Evolutionary conservation across 371 early-diverging fungal genomes (phyloP).

Genomic region (Circinella umbellata): DNA sequence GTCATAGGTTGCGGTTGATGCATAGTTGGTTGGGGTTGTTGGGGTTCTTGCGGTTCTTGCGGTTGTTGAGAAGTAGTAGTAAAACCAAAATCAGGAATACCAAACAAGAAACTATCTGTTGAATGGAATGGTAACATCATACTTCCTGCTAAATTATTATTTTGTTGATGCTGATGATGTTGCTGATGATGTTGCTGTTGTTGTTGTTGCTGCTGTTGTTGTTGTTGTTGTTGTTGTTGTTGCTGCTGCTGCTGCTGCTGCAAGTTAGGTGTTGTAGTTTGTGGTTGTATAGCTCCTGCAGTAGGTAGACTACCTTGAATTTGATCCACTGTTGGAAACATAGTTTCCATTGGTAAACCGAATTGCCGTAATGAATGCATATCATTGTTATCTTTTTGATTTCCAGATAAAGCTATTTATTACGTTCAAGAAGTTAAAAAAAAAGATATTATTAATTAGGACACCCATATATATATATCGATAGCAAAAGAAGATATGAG

Average conservation of each 20-base stretch:
- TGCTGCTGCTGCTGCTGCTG: conserved; percentile 10
- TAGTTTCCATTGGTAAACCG: conserved; percentile 33
- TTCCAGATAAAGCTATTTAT: neutral
- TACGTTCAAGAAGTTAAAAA: neutral
- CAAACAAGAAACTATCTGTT: conserved; percentile 19
- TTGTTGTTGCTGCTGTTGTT: conserved; percentile 18
- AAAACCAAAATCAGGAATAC: conserved; percentile 20
- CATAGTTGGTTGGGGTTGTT: too few species aligned
- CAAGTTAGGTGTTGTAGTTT: neutral
- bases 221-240: too few species aligned
- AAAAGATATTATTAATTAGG: neutral
- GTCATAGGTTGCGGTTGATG: conserved; percentile 6
- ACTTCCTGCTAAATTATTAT: conserved; percentile 9
- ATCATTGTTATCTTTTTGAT: conserved; percentile 16
- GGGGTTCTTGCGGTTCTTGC: conserved; percentile 1
- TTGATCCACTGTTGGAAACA: conserved; percentile 25
- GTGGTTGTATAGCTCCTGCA: too few species aligned
- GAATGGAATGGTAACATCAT: conserved; percentile 18
- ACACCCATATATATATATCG: too few species aligned
- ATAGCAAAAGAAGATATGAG: too few species aligned
- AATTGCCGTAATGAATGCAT: conserved; percentile 42
- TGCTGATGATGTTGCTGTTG: conserved; percentile 13
- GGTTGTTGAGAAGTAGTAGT: conserved; percentile 8
- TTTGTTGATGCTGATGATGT: conserved; percentile 16
- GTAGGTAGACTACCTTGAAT: neutral